Percentiles rank a stretch among this genome's conserved stretches.
These are phyloP conservation scores for Naganishia randhawae DNA, from an alignment of 768 basidiomycete genomes.

Conservation along the genomic window DNA sequence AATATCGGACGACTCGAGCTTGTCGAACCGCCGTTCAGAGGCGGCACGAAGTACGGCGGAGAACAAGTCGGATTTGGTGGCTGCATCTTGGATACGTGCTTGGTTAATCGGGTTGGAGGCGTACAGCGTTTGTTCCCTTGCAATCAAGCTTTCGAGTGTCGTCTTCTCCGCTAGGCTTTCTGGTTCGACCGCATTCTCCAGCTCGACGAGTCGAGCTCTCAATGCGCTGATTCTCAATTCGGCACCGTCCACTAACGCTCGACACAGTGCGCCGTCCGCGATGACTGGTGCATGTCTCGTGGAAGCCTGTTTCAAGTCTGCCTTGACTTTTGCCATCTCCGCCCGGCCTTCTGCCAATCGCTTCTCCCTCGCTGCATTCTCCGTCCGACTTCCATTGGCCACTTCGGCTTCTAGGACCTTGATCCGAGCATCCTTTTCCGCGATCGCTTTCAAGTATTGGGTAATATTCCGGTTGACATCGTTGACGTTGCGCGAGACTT, in stretches of 20 bases:
- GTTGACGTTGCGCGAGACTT: constrained; percentile 88
- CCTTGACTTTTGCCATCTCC: constrained; percentile 29
- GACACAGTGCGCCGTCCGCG: constrained; percentile 35
- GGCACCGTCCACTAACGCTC: constrained; percentile 40
- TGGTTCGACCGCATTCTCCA: constrained; percentile 27
- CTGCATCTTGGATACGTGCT: constrained; percentile 26
- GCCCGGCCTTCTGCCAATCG: constrained; percentile 59
- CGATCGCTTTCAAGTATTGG: constrained; percentile 91
- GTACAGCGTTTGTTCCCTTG: constrained; percentile 34
- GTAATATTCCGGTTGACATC: constrained; percentile 93
- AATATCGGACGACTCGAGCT: constrained; percentile 31
- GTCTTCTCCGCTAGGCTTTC: constrained; percentile 32
- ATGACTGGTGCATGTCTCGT: constrained; percentile 26
- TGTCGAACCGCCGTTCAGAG: constrained; percentile 34
- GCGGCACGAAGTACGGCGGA: constrained; percentile 32
- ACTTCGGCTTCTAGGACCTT: constrained; percentile 80
- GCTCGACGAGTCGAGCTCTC: constrained; percentile 33
- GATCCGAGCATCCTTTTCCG: constrained; percentile 77
- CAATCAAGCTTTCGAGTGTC: constrained; percentile 30
- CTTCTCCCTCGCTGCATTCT: constrained; percentile 63
- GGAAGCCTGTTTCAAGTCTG: constrained; percentile 29
- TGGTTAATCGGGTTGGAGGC: constrained; percentile 32
- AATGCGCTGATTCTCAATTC: constrained; percentile 35
- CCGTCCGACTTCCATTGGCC: constrained; percentile 63
- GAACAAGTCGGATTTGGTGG: constrained; percentile 32